These are phyloP conservation scores for Podaxis sp. DNA, from an alignment of 768 basidiomycete species.

Conservation along the genomic window DNA sequence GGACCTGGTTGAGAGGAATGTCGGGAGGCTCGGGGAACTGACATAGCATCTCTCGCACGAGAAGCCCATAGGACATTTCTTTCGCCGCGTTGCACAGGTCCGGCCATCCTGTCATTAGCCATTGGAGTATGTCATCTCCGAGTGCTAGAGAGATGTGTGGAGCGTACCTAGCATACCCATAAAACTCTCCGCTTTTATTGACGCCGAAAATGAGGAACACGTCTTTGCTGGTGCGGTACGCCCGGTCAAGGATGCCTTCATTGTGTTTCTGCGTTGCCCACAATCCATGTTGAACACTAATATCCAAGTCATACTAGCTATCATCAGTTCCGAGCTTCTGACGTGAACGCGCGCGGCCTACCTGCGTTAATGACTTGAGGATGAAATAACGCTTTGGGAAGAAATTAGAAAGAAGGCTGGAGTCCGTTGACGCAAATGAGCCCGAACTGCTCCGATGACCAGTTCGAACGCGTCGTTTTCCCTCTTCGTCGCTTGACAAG, in stretches of 20 bases:
- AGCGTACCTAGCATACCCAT: constrained; percentile 80
- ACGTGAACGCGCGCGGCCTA: constrained; percentile 28
- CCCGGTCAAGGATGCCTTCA: constrained; percentile 87
- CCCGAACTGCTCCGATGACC: constrained; percentile 58
- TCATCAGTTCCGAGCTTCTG: constrained; percentile 12
- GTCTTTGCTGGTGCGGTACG: constrained; percentile 86
- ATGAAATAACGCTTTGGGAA: constrained; percentile 94
- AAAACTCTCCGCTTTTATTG: constrained; percentile 94
- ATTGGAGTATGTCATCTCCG: constrained; percentile 8
- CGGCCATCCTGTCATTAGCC: constrained; percentile 57
- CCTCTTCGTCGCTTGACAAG: constrained; percentile 44
- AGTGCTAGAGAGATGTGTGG: constrained; percentile 6
- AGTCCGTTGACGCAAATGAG: constrained; percentile 80
- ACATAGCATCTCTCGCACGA: constrained; percentile 13
- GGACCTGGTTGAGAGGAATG: constrained; percentile 23
- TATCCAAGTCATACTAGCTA: constrained; percentile 69
- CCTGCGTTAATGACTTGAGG: constrained; percentile 83
- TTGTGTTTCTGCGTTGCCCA: constrained; percentile 97
- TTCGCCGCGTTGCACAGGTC: constrained; percentile 56
- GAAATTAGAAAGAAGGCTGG: constrained; percentile 70
- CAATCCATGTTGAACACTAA: constrained; percentile 72
- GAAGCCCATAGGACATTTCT: constrained; percentile 59
- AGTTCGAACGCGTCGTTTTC: constrained; percentile 18
- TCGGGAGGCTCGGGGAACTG: not conserved
- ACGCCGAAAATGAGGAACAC: constrained; percentile 91